Percentiles rank a stretch among this genome's conserved stretches.
phyloP scores from a whole-genome alignment of 306 rosid genomes.

The Luffa aegyptiaca region DNA sequence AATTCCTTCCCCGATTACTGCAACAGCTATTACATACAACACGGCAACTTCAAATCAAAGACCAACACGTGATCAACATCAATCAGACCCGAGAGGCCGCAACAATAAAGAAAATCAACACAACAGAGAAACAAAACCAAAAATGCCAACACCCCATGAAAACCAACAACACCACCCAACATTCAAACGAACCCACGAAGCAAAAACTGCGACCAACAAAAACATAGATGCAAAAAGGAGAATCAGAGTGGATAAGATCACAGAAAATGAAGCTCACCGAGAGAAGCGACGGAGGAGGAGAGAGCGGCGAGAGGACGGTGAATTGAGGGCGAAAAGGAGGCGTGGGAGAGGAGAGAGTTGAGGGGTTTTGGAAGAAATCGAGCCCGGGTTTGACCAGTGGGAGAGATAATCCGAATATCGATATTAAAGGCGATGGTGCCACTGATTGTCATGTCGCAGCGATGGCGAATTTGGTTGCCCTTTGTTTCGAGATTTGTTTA shows the following conservation, averaged over 20 bases:
- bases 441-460: slow-evolving; percentile 8
- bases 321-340: not conserved
- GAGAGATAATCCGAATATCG: not conserved
- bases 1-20: not conserved
- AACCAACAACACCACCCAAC: not conserved
- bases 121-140: not conserved
- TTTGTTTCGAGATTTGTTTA: slow-evolving; percentile 3
- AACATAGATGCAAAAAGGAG: not conserved
- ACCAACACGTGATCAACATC: not conserved
- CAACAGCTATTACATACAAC: not conserved
- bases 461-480: not conserved
- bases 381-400: not conserved
- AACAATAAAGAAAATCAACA: not conserved
- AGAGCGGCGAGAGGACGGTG: not conserved
- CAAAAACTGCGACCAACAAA: not conserved
- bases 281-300: not conserved
- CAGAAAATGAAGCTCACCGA: not conserved
- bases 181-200: not conserved
- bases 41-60: not conserved
- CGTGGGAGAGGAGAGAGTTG: not conserved
- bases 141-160: not conserved
- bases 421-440: slow-evolving; percentile 7
- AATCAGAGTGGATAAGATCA: not conserved
- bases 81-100: not conserved
- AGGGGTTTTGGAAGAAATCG: not conserved